Base-by-base conservation (phyloP, 768 basidiomycete species). In the Xerocomus potaroensis region DNA sequence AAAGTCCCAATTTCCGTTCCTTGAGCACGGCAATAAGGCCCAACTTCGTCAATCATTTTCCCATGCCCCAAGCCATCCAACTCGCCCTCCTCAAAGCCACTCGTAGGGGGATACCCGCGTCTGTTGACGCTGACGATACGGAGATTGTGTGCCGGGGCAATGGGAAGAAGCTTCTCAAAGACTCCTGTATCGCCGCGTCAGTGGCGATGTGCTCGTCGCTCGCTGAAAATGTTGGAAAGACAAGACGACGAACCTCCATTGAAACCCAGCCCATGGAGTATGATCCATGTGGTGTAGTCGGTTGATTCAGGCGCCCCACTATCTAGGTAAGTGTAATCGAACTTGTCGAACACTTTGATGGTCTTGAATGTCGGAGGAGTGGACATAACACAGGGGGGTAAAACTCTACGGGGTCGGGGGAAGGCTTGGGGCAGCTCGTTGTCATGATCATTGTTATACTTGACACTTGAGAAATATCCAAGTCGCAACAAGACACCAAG, bases 41-140 rank as follows among this genome's bases (percentile, higher is more conserved):
- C 58, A 1, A 29, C 26, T 2, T 59, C 58, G 1, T 50, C 51
- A 4, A 48, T 31, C 40, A 34, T 60, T 51, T 59, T 60, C 22
- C 39, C 39, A 3, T 7, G 18, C 3, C 58, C 58, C 33, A 60
- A 19, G 14, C 43, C 19, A 0, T 22, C 4, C 5, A 59, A 3
- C 10, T 59, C 58, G 1, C 44, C 33, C 5, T 59, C 47, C 14
- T 26, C 14, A 21, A 62, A 56, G 19, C 39, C 29, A n/a, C 62
- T 62, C n/a, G n/a, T n/a, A n/a, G n/a, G n/a, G n/a, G n/a, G n/a
- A n/a, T n/a, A n/a, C n/a, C n/a, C n/a, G n/a, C 63, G 63, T 38
- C 61, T 50, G 32, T 64, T 51, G 11, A 62, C 15, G 14, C 57
- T 50, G 41, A 62, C 43, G 24, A 62, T 54, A 22, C 61, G 60